Conservation (phyloP, 73 alveolate genomes). For the Uronychia binucleata region DNA sequence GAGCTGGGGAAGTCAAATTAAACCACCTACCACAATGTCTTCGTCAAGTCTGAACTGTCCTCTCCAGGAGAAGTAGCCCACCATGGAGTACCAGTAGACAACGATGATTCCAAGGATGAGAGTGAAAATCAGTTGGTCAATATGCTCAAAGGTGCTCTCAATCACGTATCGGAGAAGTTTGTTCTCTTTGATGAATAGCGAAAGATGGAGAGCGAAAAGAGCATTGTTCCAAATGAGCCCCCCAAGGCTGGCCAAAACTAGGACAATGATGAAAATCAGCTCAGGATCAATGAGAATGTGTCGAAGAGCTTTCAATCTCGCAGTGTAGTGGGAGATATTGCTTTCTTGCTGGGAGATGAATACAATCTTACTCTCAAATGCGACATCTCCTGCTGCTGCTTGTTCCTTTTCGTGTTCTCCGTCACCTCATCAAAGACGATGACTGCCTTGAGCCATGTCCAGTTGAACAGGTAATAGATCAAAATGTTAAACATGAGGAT, state of each 20-base stretch:
- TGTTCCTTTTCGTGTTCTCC: background rate
- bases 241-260: background rate
- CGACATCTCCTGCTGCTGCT: background rate
- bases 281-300: background rate
- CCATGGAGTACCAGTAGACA: background rate
- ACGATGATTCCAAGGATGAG: background rate
- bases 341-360: background rate
- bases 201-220: background rate
- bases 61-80: background rate
- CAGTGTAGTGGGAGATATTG: background rate
- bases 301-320: background rate
- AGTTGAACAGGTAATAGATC: background rate
- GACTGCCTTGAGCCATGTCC: constrained; percentile 6
- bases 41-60: background rate
- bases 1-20: no score
- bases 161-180: background rate
- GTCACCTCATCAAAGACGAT: background rate
- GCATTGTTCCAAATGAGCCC: background rate
- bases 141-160: background rate
- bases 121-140: background rate
- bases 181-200: constrained; percentile 2
- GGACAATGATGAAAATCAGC: background rate
- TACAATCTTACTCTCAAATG: background rate
- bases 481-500: background rate
- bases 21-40: background rate